Evolutionary conservation across 176 grass and related monocot species (phyloP), one percentile per base, ranked within the genome.

Genomic region (Oryza officinalis): DNA sequence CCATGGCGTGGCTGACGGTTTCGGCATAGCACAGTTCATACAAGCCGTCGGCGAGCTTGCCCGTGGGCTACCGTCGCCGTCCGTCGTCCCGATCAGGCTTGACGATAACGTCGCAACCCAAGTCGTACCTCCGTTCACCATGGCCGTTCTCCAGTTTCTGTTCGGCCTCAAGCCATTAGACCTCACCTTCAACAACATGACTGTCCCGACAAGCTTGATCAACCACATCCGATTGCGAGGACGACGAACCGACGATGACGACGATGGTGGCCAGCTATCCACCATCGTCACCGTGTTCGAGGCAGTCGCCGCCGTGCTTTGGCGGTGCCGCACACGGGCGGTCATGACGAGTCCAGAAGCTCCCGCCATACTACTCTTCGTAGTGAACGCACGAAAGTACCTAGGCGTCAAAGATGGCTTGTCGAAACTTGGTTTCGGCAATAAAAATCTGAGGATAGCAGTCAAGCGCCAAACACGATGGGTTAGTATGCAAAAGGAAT

Each of bases 301-400:
- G 63, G 89, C 72, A 13, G 72, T 81, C 4, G 23, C 64, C 4
- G 85, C 85, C 1, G 60, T 75, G 12, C 22, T 82, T 13, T 91
- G 85, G 89, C 45, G 31, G 30, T 87, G 81, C 75, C 84, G 89
- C 14, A 85, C 69, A 6, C 81, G 65, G 1, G 72, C 76, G 1
- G 32, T 72, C 54, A 20, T n/a, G 28, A 12, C 64, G 13, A 81
- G 63, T 13, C 37, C 63, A 2, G 40, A 22, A 0, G 47, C 27
- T 9, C 41, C 65, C 40, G 38, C 43, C 4, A 6, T 3, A n/a
- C 20, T 71, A 4, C 1, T 6, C 10, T 44, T 71, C 69, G 5
- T 10, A 20, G 69, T 44, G 37, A 44, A 71, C 69, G 37, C n/a
- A 35, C 69, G 69, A 20, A 25, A 6, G 20, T 0, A 71, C 22